Evolutionary conservation across 73 alveolate species (phyloP), one percentile per base, ranked within the genome.

Genomic region (Diophrys sp.): DNA sequence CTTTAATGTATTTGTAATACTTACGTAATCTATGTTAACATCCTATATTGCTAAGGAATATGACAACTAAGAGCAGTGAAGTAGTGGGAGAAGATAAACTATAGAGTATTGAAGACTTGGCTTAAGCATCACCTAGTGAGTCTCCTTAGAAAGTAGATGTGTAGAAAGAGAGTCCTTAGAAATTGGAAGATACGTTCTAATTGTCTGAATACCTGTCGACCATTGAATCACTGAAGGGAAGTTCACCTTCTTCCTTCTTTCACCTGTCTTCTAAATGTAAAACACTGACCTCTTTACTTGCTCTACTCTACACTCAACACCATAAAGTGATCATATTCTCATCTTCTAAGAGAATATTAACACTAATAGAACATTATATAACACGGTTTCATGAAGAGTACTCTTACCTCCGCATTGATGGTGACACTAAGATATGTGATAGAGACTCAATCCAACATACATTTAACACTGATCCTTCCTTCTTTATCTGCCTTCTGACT

Each of bases 321-420:
- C 97, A 91, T 62, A 79, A 89, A 71, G 80, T 87, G 34, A 80
- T 91, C 0, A 82, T 91, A 53, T 91, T 83, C 80, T 83, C 93
- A 18, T 83, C 80, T 81, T 87, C 92, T 74, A 89, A 84, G 79
- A 76, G 84, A 78, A 91, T 91, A 93, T 87, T 91, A 18, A 87
- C 82, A 44, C 79, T 90, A 23, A 81, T 90, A 29, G 83, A 83
- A 71, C 68, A 67, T 68, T 82, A 74, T 74, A 79, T 34, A 32
- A 57, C 79, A 68, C 77, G 33, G 28, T 74, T 30, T 66, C 33
- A 2, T 23, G 71, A 8, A 18, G n/a, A 53, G 24, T 18, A 44
- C 73, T 80, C 87, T 73, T 91, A 75, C 82, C 69, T 90, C 56
- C 87, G 97, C 67, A 91, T 91, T 29, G 97, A 91, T 54, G 97